Conservation (phyloP, 2,329 filamentous ascomycete genomes). For the Myriosclerotinia curreyana region DNA sequence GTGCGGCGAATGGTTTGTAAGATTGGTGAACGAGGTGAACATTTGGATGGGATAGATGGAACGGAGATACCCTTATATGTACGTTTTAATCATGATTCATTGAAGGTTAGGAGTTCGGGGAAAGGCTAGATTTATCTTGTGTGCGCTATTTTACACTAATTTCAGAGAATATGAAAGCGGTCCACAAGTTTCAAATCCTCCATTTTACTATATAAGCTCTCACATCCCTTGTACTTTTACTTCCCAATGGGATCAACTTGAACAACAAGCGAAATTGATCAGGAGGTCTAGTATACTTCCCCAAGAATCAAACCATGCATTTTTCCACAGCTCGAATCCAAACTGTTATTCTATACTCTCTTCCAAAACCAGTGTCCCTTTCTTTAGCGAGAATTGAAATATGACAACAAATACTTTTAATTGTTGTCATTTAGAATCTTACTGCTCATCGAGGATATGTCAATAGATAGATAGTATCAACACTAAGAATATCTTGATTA, state of each 20-base stretch:
- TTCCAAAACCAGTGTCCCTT: neutral
- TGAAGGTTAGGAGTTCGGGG: neutral
- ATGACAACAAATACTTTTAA: neutral
- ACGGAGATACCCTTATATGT: conserved; percentile 1
- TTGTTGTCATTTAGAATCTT: neutral
- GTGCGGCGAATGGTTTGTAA: conserved; percentile 5
- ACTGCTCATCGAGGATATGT: no score
- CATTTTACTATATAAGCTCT: no score
- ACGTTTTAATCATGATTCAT: neutral
- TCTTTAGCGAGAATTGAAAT: neutral
- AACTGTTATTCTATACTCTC: neutral
- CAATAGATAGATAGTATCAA: no score
- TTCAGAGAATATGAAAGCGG: no score
- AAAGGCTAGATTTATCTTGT: neutral
- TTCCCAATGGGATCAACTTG: no score
- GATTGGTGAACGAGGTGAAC: neutral
- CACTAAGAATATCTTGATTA: no score
- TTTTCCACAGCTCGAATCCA: neutral
- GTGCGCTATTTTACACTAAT: neutral
- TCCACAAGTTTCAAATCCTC: neutral
- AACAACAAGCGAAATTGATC: no score
- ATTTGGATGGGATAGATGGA: neutral
- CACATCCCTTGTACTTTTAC: neutral
- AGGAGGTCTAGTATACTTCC: no score
- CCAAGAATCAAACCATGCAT: neutral